Conservation (phyloP, 2,329 filamentous ascomycete genomes). For the Colletotrichum sp. region DNA sequence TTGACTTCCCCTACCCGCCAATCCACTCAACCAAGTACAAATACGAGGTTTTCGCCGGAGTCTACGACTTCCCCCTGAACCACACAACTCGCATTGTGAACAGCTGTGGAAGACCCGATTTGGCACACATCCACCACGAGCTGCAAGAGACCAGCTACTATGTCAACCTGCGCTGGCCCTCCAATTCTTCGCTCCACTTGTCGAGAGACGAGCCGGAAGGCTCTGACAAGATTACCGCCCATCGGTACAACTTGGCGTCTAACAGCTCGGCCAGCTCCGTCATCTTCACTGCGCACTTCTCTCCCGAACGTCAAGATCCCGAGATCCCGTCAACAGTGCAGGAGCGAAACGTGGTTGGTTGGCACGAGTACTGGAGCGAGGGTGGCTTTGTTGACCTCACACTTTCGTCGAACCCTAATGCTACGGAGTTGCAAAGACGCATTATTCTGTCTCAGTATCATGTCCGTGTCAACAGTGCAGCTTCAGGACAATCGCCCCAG, state of each 20-base stretch:
- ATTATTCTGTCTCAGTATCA: conserved; percentile 49
- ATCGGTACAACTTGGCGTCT: conserved; percentile 34
- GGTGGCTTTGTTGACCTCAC: conserved; percentile 49
- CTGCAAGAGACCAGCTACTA: conserved; percentile 41
- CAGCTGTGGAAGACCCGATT: conserved; percentile 1
- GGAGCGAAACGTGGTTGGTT: conserved; percentile 28
- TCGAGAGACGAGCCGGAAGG: conserved; percentile 23
- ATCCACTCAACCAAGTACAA: conserved; percentile 45
- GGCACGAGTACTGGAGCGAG: conserved; percentile 41
- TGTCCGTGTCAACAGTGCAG: conserved; percentile 46
- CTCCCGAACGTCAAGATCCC: conserved; percentile 27
- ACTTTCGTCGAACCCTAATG: conserved; percentile 35
- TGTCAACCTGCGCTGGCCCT: conserved; percentile 40
- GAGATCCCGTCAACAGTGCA: conserved; percentile 28
- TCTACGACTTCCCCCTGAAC: conserved; percentile 41
- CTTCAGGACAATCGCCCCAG: conserved; percentile 40
- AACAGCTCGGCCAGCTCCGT: conserved; percentile 16
- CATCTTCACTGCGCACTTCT: conserved; percentile 39
- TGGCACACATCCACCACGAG: conserved; percentile 40
- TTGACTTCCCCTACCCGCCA: conserved; percentile 49
- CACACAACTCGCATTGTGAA: conserved; percentile 37
- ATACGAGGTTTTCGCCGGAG: conserved; percentile 47
- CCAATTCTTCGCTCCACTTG: conserved; percentile 17
- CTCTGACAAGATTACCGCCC: conserved; percentile 29
- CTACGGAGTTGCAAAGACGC: conserved; percentile 47